Evolutionary conservation across 148 eudicot species (phyloP).

Genomic region (Cornus suecica): DNA sequence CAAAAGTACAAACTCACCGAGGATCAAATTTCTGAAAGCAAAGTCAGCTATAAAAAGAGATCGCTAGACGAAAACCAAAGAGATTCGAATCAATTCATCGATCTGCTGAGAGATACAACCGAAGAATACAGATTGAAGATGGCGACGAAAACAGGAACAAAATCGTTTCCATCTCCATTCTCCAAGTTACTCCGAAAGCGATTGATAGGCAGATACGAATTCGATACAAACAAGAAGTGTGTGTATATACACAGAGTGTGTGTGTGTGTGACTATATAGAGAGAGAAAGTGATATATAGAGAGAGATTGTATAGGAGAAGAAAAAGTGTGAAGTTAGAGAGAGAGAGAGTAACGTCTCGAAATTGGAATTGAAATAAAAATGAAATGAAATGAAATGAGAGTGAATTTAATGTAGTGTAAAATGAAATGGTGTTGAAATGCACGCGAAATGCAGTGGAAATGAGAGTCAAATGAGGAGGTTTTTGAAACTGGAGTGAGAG

Average conservation of each 20-base stretch:
- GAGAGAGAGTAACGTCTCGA: not conserved
- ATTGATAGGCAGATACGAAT: not conserved
- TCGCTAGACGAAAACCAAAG: not conserved
- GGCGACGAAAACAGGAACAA: constrained; percentile 5
- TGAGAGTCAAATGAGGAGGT: not conserved
- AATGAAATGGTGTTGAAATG: constrained; percentile 7
- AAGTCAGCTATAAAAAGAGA: not conserved
- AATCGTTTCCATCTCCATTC: constrained; percentile 19
- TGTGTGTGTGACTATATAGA: too few species aligned
- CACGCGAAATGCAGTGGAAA: constrained; percentile 13
- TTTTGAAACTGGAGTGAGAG: not conserved
- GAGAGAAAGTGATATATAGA: constrained; percentile 1
- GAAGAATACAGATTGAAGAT: not conserved
- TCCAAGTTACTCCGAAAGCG: not conserved
- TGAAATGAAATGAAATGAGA: constrained; percentile 8
- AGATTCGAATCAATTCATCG: not conserved
- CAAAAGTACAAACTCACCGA: constrained; percentile 2
- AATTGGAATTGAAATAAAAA: constrained; percentile 1
- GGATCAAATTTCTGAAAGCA: too few species aligned
- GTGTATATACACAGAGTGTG: too few species aligned
- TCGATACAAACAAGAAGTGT: not conserved
- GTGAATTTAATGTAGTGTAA: not conserved
- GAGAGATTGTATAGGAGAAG: not conserved
- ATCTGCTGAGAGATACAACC: constrained; percentile 1
- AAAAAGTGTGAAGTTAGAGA: not conserved